Percentiles rank a stretch among this genome's conserved stretches.
These are phyloP conservation scores for Bipolaris zeicola DNA, from an alignment of 2,329 filamentous ascomycete genomes.

Conservation along the genomic window DNA sequence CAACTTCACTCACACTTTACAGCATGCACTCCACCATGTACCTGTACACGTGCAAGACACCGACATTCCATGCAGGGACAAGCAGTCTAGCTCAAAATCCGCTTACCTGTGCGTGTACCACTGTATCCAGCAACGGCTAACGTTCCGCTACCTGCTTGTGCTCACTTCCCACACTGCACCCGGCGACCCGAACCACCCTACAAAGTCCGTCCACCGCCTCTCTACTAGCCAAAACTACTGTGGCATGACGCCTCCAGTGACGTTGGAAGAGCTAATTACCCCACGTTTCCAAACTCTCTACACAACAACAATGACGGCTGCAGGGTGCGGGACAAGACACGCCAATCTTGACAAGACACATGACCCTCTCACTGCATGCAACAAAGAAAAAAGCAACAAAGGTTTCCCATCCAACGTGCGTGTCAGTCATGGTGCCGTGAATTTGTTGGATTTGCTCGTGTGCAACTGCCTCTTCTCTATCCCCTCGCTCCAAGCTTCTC, in stretches of 20 bases:
- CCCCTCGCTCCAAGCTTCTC: constrained; percentile 92
- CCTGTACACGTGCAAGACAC: not conserved
- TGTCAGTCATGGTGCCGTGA: not conserved
- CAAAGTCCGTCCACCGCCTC: constrained; percentile 1
- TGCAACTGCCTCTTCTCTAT: constrained; percentile 20
- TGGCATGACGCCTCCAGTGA: not conserved
- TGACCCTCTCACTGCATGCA: constrained; percentile 2
- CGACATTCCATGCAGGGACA: not conserved
- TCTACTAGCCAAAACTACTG: not conserved
- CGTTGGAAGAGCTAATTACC: not conserved
- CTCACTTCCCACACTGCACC: constrained; percentile 20
- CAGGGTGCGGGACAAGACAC: constrained; percentile 2
- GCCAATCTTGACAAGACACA: constrained; percentile 2
- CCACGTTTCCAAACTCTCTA: not conserved
- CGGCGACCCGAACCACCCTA: constrained; percentile 10
- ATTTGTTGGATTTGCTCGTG: constrained; percentile 17
- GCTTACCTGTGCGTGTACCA: not conserved
- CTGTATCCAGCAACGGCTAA: constrained; percentile 4
- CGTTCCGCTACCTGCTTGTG: constrained; percentile 12
- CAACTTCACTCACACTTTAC: constrained; percentile 4
- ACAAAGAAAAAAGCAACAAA: not conserved
- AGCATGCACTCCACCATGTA: constrained; percentile 1
- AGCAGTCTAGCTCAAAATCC: not conserved
- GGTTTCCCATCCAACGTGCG: not conserved
- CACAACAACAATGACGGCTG: not conserved